Evolutionary conservation across 257 asterid genomes (phyloP), one percentile per base, ranked within the genome.

Genomic region (Ilex aquifolium): DNA sequence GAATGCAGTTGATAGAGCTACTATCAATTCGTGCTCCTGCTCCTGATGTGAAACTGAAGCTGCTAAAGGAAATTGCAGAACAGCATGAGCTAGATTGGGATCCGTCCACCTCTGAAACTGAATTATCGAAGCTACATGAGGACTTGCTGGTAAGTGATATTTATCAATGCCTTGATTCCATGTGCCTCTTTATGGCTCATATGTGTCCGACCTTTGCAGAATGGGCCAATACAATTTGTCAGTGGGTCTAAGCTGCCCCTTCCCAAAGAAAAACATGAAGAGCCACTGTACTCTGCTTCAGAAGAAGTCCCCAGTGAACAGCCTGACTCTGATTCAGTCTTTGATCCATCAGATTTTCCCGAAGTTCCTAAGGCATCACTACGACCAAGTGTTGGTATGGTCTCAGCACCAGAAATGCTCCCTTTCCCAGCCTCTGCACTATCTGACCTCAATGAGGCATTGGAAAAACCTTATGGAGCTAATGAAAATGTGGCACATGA

Each of bases 51-150:
- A 93, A 93, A 76, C 50, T 93, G 81, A 93, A 90, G 79, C 77
- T 90, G 64, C 80, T 93, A 32, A 90, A 85, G 80, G 96, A 90
- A 65, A 90, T 93, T 42, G 97, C 99, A 11, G 95, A 90, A 75
- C 97, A 90, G 80, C 87, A 87, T 59, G 79, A 82, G 67, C 85
- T 93, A 21, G 97, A 90, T 54, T 93, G 99, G 99, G 97, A 93
- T 83, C 84, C 95, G 62, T 83, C 77, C 65, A 79, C 85, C 59
- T 74, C 91, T 10, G 99, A 90, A 72, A 73, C 52, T 59, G 99
- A 85, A 63, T 72, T 93, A 65, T 67, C 81, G 76, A 93, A 87
- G 80, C 78, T 85, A 53, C 99, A 82, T 63, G 99, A 90, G 64
- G 97, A 93, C 80, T 78, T 93, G 66, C 78, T 93, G 81, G 99